phyloP scores from a whole-genome alignment of 2,329 filamentous ascomycete genomes.

The Gnomoniopsis smithogilvyi region DNA sequence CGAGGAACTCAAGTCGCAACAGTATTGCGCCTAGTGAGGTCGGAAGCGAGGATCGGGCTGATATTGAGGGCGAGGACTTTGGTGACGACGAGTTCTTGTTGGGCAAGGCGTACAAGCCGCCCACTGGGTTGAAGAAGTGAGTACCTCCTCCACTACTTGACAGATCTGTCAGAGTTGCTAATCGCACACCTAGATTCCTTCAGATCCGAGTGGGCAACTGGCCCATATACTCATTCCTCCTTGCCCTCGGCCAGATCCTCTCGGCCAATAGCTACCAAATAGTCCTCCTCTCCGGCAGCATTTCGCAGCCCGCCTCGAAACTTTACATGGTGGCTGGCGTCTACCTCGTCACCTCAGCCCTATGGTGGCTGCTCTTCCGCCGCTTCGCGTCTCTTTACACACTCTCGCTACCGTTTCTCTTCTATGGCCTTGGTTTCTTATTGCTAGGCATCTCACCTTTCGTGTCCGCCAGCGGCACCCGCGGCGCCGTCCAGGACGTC shows the following conservation, averaged over 20 bases:
- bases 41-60: not conserved
- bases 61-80: not conserved
- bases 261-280: slow-evolving; percentile 67
- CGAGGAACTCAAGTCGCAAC: not conserved
- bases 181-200: slow-evolving; percentile 29
- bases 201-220: slow-evolving; percentile 57
- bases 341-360: slow-evolving; percentile 53
- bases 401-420: slow-evolving; percentile 58
- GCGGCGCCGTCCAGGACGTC: slow-evolving; percentile 50
- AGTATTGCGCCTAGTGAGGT: not conserved
- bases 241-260: slow-evolving; percentile 62
- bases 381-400: slow-evolving; percentile 53
- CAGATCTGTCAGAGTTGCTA: not conserved
- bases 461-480: slow-evolving; percentile 27
- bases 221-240: slow-evolving; percentile 60
- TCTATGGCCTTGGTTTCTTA: slow-evolving; percentile 62
- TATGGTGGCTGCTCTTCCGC: slow-evolving; percentile 64
- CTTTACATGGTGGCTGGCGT: slow-evolving; percentile 59
- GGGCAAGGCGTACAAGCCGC: slow-evolving; percentile 52
- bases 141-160: not conserved
- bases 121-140: slow-evolving; percentile 49
- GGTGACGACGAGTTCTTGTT: slow-evolving; percentile 47
- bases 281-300: slow-evolving; percentile 60
- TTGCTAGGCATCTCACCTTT: slow-evolving; percentile 62
- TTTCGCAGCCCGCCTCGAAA: slow-evolving; percentile 55